A percentile compares a stretch with the other conserved stretches of the same genome.
phyloP scores from a whole-genome alignment of 2,329 filamentous ascomycete species.

The Tetracladium maxilliforme region DNA sequence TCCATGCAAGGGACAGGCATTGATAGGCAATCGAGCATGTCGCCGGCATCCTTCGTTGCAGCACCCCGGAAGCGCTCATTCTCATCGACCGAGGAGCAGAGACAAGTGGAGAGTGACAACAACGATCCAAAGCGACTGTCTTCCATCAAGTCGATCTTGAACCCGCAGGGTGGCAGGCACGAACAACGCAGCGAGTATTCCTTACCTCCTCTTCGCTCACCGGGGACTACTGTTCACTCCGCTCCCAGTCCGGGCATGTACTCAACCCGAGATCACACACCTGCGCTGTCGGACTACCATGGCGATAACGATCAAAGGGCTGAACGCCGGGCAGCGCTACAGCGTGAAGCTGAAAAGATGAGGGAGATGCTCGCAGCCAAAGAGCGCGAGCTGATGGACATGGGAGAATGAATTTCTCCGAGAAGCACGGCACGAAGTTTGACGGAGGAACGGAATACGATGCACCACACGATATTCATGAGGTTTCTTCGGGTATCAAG shows the following conservation, averaged over 20 bases:
- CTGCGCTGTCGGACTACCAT: not conserved
- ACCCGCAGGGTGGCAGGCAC: slow-evolving; percentile 23
- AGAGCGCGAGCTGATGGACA: slow-evolving; percentile 13
- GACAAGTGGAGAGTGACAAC: slow-evolving; percentile 14
- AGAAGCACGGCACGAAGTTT: no score
- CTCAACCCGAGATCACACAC: not conserved
- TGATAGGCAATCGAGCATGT: slow-evolving; percentile 41
- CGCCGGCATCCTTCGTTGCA: slow-evolving; percentile 43
- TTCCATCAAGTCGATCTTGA: slow-evolving; percentile 64
- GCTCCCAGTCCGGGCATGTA: not conserved
- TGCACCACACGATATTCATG: no score
- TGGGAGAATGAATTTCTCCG: no score
- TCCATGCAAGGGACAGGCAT: slow-evolving; percentile 15
- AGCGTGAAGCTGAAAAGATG: slow-evolving; percentile 64
- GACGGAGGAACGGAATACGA: no score
- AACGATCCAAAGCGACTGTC: slow-evolving; percentile 48
- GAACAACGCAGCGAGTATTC: slow-evolving; percentile 2
- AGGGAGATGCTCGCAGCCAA: slow-evolving; percentile 18
- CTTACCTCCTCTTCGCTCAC: slow-evolving; percentile 1
- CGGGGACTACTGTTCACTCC: not conserved
- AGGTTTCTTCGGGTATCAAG: no score
- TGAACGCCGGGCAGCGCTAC: slow-evolving; percentile 49
- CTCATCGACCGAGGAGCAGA: slow-evolving; percentile 43
- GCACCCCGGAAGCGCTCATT: slow-evolving; percentile 53
- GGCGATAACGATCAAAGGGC: slow-evolving; percentile 37